A percentile compares a stretch with the other conserved stretches of the same genome.
These are phyloP conservation scores for Cryphonectria radicalis DNA, from an alignment of 2,329 filamentous ascomycete species.

Conservation along the genomic window DNA sequence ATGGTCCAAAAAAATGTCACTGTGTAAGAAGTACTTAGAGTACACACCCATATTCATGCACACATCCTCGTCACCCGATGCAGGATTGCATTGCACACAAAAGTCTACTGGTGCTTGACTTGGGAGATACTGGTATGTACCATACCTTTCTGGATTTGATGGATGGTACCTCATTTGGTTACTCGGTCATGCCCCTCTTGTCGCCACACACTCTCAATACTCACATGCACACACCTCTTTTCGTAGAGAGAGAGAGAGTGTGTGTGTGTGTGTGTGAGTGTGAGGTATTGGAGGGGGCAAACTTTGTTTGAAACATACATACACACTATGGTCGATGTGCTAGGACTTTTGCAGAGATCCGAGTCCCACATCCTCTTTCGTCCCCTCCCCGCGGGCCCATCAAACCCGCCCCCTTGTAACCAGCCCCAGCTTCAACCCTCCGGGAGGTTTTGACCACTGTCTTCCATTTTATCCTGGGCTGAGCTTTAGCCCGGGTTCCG, in stretches of 20 bases:
- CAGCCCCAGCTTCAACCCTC: background rate
- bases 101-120: background rate
- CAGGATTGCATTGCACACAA: background rate
- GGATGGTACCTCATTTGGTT: background rate
- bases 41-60: background rate
- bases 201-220: background rate
- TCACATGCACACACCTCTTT: background rate
- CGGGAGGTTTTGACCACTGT: background rate
- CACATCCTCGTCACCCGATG: too few species aligned
- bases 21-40: background rate
- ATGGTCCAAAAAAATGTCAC: too few species aligned
- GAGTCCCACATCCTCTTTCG: background rate
- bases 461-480: background rate
- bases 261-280: too few species aligned
- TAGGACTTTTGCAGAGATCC: background rate
- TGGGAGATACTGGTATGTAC: background rate
- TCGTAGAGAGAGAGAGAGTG: too few species aligned
- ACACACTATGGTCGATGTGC: too few species aligned
- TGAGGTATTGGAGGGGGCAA: background rate
- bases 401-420: background rate
- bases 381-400: background rate
- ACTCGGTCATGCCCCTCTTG: background rate
- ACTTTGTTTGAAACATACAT: background rate
- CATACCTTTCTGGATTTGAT: background rate
- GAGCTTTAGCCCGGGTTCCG: background rate